phyloP scores from a whole-genome alignment of 805 yeast species.

The Candida railenensis region DNA sequence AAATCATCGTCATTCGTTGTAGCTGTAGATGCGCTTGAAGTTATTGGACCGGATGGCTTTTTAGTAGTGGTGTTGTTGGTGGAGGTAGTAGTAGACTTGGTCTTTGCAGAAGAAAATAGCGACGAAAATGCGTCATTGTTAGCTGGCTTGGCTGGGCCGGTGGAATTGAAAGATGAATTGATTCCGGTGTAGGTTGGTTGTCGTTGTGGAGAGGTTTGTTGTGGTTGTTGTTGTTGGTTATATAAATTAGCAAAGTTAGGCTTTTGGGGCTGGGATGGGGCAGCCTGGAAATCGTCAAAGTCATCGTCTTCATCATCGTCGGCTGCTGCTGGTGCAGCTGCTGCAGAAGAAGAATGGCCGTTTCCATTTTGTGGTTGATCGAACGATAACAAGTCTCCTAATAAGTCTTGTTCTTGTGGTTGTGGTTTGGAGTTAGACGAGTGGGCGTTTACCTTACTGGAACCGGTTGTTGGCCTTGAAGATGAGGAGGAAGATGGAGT shows the following conservation, averaged over 20 bases:
- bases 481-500: constrained; percentile 20
- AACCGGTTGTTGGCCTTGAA: constrained; percentile 35
- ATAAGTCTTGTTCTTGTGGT: constrained; percentile 46
- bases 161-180: constrained; percentile 37
- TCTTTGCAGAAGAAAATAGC: constrained; percentile 63
- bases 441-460: constrained; percentile 33
- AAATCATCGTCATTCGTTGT: constrained; percentile 23
- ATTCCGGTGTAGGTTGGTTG: constrained; percentile 32
- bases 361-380: constrained; percentile 21
- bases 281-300: constrained; percentile 80
- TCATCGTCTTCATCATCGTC: constrained; percentile 63
- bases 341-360: constrained; percentile 16
- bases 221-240: constrained; percentile 23
- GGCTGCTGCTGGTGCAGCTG: constrained; percentile 14
- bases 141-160: constrained; percentile 1
- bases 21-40: constrained; percentile 15
- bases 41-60: constrained; percentile 12
- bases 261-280: constrained; percentile 35
- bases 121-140: constrained; percentile 71
- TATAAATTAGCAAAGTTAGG: constrained; percentile 28
- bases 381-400: constrained; percentile 46
- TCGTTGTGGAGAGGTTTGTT: constrained; percentile 14
- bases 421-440: constrained; percentile 22
- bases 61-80: constrained; percentile 8
- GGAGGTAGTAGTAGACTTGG: constrained; percentile 29